These are phyloP conservation scores for Cyanophora paradoxa DNA, from an alignment of 78 protist species.

Conservation along the genomic window DNA sequence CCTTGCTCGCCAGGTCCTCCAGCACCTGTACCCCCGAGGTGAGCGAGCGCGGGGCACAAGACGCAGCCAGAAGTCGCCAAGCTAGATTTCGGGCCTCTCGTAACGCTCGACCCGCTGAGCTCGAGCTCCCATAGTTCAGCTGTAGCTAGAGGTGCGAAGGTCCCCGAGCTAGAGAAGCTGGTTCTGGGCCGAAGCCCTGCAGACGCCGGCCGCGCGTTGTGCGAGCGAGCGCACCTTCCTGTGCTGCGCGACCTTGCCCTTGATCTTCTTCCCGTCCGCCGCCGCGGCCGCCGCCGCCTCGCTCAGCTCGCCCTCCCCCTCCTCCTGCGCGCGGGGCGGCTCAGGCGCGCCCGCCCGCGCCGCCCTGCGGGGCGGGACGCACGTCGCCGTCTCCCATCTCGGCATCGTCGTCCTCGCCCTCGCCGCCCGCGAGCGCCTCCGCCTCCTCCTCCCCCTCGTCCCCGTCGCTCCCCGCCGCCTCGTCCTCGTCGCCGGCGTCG, in stretches of 20 bases:
- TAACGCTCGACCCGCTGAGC: too few relatives aligned
- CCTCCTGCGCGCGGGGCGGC: background rate
- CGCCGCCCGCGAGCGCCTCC: background rate
- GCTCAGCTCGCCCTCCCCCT: background rate
- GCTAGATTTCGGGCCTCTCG: too few relatives aligned
- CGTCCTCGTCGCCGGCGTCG: background rate
- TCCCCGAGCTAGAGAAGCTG: too few relatives aligned
- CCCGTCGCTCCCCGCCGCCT: background rate
- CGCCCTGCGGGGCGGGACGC: background rate
- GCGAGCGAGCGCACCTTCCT: too few relatives aligned
- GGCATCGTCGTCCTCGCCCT: background rate
- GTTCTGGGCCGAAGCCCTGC: too few relatives aligned
- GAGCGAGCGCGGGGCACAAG: too few relatives aligned
- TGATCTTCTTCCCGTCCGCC: background rate
- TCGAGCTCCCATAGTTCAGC: too few relatives aligned
- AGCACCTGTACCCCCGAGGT: too few relatives aligned
- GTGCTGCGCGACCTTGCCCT: background rate
- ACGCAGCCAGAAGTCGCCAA: too few relatives aligned
- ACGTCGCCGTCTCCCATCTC: background rate
- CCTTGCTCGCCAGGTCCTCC: slow-evolving; percentile 13
- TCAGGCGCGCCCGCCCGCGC: background rate
- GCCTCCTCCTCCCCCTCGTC: slow-evolving; percentile 1
- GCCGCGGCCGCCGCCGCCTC: background rate
- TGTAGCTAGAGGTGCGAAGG: too few relatives aligned
- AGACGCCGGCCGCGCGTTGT: too few relatives aligned